These are phyloP conservation scores for Chlorella sorokiniana DNA, from an alignment of 139 green algal genomes.

Conservation along the genomic window DNA sequence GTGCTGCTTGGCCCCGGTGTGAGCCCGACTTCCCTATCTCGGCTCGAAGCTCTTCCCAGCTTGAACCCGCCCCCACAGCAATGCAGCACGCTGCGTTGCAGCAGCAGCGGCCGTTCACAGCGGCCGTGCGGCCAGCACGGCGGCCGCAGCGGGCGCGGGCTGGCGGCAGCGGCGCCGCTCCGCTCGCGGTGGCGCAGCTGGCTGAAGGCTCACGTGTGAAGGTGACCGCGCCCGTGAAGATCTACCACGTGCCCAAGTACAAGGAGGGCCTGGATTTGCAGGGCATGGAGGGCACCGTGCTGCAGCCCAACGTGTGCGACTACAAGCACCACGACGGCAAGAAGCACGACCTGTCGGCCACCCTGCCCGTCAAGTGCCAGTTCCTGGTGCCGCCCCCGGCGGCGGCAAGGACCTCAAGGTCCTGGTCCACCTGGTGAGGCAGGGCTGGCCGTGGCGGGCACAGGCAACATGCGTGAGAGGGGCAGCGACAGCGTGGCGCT, in stretches of 20 bases:
- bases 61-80: background rate
- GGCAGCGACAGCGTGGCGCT: too few relatives aligned
- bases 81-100: background rate
- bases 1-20: background rate
- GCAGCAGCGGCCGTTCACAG: background rate
- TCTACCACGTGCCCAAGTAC: slow-evolving; percentile 26
- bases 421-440: slow-evolving; percentile 14
- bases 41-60: too few relatives aligned
- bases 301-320: slow-evolving; percentile 22
- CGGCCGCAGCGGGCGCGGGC: background rate
- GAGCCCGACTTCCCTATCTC: background rate
- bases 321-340: slow-evolving; percentile 27
- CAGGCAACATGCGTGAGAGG: too few relatives aligned
- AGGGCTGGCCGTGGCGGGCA: background rate
- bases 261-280: slow-evolving; percentile 30
- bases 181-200: background rate
- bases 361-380: slow-evolving; percentile 12
- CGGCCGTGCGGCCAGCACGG: background rate
- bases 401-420: slow-evolving; percentile 31
- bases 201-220: background rate
- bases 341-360: slow-evolving; percentile 19
- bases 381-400: slow-evolving; percentile 9
- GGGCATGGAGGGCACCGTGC: slow-evolving; percentile 12
- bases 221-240: slow-evolving; percentile 6
- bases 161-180: background rate